Conservation (phyloP, 2,329 filamentous ascomycete species). For the Monilinia laxa region DNA sequence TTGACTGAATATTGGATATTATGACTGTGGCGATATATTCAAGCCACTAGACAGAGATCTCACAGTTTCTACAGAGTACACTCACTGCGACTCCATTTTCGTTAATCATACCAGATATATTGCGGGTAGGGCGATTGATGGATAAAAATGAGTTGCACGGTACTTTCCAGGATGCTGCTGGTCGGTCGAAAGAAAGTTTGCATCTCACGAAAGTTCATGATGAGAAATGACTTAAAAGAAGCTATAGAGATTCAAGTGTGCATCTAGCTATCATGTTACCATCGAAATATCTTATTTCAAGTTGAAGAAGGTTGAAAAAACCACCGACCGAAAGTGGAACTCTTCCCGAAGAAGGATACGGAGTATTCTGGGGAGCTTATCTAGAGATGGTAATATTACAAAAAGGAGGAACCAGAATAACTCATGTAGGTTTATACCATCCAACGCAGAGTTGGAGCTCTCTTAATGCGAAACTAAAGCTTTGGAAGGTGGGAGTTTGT, state of each 20-base stretch:
- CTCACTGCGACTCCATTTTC: background rate
- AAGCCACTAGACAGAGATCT: background rate
- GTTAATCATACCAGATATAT: too few species aligned
- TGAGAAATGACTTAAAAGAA: background rate
- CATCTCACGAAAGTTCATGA: background rate
- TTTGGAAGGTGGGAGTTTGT: background rate
- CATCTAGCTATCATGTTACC: background rate
- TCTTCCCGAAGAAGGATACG: slow-evolving; percentile 8
- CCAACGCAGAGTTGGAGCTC: too few species aligned
- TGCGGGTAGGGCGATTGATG: background rate
- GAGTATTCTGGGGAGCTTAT: background rate
- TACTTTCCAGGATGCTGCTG: background rate
- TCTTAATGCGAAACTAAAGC: background rate
- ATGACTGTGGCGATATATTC: background rate
- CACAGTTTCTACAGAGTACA: background rate
- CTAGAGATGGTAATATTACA: slow-evolving; percentile 1
- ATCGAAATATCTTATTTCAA: background rate
- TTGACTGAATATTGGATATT: background rate
- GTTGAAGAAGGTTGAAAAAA: background rate
- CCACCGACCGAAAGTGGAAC: background rate
- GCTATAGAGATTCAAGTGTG: background rate
- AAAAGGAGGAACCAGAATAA: background rate
- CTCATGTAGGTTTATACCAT: background rate
- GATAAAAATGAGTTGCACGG: background rate
- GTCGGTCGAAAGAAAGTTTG: background rate